A percentile compares a stretch with the other conserved stretches of the same genome.
phyloP scores from a whole-genome alignment of 495 filamentous ascomycete genomes.

The Choiromyces venosus region DNA sequence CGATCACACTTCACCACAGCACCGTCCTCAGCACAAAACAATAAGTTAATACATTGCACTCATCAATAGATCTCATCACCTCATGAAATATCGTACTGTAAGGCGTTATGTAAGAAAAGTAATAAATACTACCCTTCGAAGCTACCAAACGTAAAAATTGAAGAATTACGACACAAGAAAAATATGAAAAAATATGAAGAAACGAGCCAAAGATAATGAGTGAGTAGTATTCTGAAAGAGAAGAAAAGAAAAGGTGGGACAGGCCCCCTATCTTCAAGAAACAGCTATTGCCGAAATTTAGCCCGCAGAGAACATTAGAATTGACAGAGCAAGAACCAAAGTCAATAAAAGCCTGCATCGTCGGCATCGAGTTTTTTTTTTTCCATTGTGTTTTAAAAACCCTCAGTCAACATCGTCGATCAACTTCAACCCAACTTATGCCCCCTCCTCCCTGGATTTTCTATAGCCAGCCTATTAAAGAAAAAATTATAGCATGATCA shows the following conservation, averaged over 20 bases:
- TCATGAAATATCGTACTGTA: background rate
- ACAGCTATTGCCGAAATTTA: constrained; percentile 5
- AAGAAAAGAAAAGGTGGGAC: constrained; percentile 16
- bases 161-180: background rate
- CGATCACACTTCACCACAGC: background rate
- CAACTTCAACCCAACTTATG: constrained; percentile 14
- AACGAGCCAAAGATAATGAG: background rate
- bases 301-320: constrained; percentile 9
- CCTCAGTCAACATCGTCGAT: background rate
- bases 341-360: constrained; percentile 13
- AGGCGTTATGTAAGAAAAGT: background rate
- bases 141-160: background rate
- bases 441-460: constrained; percentile 40
- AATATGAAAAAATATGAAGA: background rate
- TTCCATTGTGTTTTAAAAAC: background rate
- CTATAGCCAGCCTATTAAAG: constrained; percentile 41
- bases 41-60: background rate
- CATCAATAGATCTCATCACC: background rate
- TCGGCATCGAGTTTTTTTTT: constrained; percentile 9
- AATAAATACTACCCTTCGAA: background rate
- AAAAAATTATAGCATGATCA: constrained; percentile 12
- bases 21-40: background rate
- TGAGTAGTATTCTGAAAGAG: background rate
- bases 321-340: constrained; percentile 16
- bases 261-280: constrained; percentile 12